A percentile compares a stretch with the other conserved stretches of the same genome.
Conservation (phyloP, 371 early-diverging fungal species). For the Apophysomyces ossiformis region DNA sequence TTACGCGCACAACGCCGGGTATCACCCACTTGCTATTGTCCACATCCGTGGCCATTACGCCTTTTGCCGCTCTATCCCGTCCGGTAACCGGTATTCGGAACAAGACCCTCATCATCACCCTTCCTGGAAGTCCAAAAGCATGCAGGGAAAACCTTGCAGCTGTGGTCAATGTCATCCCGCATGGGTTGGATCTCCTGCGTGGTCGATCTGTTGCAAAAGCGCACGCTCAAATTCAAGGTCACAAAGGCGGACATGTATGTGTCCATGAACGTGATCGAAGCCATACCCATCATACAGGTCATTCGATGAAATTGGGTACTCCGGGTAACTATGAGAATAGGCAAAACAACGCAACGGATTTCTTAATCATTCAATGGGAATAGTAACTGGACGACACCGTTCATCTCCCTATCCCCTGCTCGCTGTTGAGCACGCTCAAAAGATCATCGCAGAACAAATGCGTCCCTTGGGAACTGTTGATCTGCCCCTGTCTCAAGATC, state of each 20-base stretch:
- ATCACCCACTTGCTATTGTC: conserved; percentile 78
- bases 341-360: too few species aligned
- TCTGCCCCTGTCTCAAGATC: conserved; percentile 49
- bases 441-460: conserved; percentile 52
- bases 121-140: conserved; percentile 91
- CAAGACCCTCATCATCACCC: conserved; percentile 73
- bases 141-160: conserved; percentile 81
- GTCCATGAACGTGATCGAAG: conserved; percentile 33
- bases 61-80: conserved; percentile 87
- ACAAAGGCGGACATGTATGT: conserved; percentile 48
- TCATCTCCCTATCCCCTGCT: conserved; percentile 85
- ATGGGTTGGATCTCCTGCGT: conserved; percentile 76
- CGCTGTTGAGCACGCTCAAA: conserved; percentile 71
- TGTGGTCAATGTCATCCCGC: conserved; percentile 72
- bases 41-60: conserved; percentile 76
- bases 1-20: conserved; percentile 74
- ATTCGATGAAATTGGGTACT: conserved; percentile 28
- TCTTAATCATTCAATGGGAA: not conserved
- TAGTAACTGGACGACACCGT: conserved; percentile 71
- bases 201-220: conserved; percentile 40
- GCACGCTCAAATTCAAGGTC: conserved; percentile 23
- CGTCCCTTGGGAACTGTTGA: conserved; percentile 32
- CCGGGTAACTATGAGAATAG: conserved; percentile 42
- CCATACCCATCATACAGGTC: conserved; percentile 18
- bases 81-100: conserved; percentile 83